Evolutionary conservation across 2,329 filamentous ascomycete species (phyloP).

Genomic region (Sordariomycetes sp.): DNA sequence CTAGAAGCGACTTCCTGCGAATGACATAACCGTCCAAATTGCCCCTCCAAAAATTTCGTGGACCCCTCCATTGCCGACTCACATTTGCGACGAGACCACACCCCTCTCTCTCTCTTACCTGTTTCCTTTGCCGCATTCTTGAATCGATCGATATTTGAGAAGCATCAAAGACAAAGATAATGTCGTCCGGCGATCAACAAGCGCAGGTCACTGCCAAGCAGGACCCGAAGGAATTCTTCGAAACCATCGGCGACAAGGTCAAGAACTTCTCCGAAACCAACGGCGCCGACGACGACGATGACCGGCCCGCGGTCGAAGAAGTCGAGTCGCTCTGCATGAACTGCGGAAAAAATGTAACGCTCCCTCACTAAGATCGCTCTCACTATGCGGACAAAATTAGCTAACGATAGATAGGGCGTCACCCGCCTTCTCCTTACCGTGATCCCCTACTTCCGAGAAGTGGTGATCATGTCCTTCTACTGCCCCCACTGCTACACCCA

Average conservation of each 20-base stretch:
- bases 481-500: slow-evolving; percentile 84
- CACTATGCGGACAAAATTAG: not conserved
- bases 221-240: slow-evolving; percentile 45
- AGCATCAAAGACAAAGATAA: slow-evolving; percentile 14
- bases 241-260: slow-evolving; percentile 53
- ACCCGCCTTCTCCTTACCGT: slow-evolving; percentile 82
- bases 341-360: slow-evolving; percentile 64
- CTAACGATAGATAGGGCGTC: slow-evolving; percentile 47
- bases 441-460: slow-evolving; percentile 95
- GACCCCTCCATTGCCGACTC: slow-evolving; percentile 15
- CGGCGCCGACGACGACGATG: slow-evolving; percentile 29
- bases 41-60: slow-evolving; percentile 21
- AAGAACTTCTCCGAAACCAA: slow-evolving; percentile 34
- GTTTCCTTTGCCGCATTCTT: no score
- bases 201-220: slow-evolving; percentile 18
- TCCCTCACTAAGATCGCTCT: not conserved
- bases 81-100: not conserved
- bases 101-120: no score
- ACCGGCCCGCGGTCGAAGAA: slow-evolving; percentile 51
- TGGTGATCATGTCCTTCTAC: slow-evolving; percentile 93
- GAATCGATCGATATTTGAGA: no score
- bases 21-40: slow-evolving; percentile 18
- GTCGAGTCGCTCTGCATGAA: slow-evolving; percentile 82
- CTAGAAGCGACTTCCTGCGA: slow-evolving; percentile 3
- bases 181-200: slow-evolving; percentile 30